Percentiles rank a stretch among this genome's conserved stretches.
Evolutionary conservation across 148 eudicot species (phyloP).

Genomic region (Heliamphora exappendiculata): DNA sequence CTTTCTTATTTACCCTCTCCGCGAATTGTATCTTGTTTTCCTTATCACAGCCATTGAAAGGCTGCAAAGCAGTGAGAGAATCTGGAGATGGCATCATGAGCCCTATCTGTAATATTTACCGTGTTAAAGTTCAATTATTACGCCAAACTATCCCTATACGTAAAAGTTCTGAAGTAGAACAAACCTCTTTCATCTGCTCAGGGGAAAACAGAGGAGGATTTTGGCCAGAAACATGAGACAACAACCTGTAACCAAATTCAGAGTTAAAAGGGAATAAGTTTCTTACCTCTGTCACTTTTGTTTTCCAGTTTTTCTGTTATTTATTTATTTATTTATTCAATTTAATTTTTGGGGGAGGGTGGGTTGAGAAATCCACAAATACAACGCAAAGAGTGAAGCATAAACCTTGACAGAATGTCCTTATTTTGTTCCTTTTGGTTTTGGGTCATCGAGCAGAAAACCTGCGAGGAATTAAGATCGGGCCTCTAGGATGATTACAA

Average conservation of each 20-base stretch:
- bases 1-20: constrained; percentile 37
- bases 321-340: too few species aligned
- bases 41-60: constrained; percentile 24
- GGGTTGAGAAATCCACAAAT: background rate
- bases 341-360: background rate
- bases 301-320: too few species aligned
- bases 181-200: constrained; percentile 77
- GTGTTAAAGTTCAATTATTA: background rate
- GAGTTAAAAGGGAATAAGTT: constrained; percentile 3
- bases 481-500: background rate
- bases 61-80: constrained; percentile 21
- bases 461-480: constrained; percentile 34
- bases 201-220: constrained; percentile 46
- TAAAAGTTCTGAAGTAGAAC: background rate
- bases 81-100: constrained; percentile 31
- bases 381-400: constrained; percentile 10
- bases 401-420: constrained; percentile 55
- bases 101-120: constrained; percentile 43
- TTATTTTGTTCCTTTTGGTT: constrained; percentile 46
- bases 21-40: constrained; percentile 30
- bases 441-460: constrained; percentile 51
- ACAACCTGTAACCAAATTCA: constrained; percentile 46
- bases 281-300: constrained; percentile 4
- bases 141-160: background rate
- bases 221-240: constrained; percentile 40